Percentiles rank a stretch among this genome's conserved stretches.
phyloP scores from a whole-genome alignment of 345 rosid genomes.

The Euclidium syriacum region DNA sequence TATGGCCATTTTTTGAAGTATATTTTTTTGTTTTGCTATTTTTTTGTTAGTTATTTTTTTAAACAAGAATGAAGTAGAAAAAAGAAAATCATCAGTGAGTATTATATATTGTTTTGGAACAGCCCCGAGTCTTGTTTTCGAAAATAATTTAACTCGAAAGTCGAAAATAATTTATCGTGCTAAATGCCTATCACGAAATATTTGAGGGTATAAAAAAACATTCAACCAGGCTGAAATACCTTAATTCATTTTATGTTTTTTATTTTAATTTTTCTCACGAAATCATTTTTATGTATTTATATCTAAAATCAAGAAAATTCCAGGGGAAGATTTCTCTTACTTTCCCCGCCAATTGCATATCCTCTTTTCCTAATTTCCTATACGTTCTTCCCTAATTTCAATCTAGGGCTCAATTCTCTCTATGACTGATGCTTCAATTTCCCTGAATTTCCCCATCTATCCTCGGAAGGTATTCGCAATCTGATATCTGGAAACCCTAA shows the following conservation, averaged over 20 bases:
- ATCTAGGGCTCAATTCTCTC: slow-evolving; percentile 45
- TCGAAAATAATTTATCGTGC: not conserved
- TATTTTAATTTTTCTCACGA: too few relatives aligned
- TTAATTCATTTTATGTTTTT: too few relatives aligned
- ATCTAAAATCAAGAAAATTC: slow-evolving; percentile 12
- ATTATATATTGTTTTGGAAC: too few relatives aligned
- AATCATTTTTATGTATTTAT: not conserved
- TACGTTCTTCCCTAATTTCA: slow-evolving; percentile 18
- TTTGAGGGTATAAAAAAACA: not conserved
- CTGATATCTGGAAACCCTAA: slow-evolving; percentile 24
- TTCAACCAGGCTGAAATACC: too few relatives aligned
- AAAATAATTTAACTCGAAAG: too few relatives aligned
- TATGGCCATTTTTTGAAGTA: too few relatives aligned
- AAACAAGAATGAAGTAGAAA: too few relatives aligned
- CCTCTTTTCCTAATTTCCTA: slow-evolving; percentile 13
- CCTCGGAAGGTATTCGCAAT: slow-evolving; percentile 8
- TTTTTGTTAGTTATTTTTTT: too few relatives aligned
- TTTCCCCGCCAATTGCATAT: slow-evolving; percentile 78
- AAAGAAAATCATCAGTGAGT: too few relatives aligned
- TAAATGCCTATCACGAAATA: not conserved
- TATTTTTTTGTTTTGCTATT: too few relatives aligned
- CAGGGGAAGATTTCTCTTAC: slow-evolving; percentile 27
- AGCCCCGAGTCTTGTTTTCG: too few relatives aligned
- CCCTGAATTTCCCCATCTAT: slow-evolving; percentile 15
- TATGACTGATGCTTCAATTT: slow-evolving; percentile 29